Conservation (phyloP, 805 yeast genomes). For the Yamadazyma takamatsuzukensis region DNA sequence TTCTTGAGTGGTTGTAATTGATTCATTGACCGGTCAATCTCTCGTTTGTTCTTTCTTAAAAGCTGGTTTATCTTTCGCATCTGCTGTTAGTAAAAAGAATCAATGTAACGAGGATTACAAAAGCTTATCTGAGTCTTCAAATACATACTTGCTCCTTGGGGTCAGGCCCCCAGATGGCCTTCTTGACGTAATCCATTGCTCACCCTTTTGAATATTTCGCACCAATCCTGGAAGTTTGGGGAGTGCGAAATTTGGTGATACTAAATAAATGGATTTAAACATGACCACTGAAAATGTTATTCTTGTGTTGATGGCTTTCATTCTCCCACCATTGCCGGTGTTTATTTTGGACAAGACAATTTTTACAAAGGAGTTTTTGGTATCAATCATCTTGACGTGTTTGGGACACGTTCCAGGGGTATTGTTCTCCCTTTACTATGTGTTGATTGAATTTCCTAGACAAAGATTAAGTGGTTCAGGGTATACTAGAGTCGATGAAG, state of each 20-base stretch:
- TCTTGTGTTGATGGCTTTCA: slow-evolving; percentile 27
- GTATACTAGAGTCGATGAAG: slow-evolving; percentile 22
- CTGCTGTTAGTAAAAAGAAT: slow-evolving; percentile 38
- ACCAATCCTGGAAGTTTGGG: too few relatives aligned
- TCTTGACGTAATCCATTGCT: slow-evolving; percentile 76
- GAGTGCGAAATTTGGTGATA: too few relatives aligned
- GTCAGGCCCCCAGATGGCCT: slow-evolving; percentile 94
- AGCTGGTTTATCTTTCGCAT: slow-evolving; percentile 74
- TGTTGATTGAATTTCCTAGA: slow-evolving; percentile 18
- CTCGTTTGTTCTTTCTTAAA: slow-evolving; percentile 80
- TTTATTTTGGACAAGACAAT: slow-evolving; percentile 27
- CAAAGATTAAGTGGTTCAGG: not conserved
- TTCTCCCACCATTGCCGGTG: slow-evolving; percentile 39
- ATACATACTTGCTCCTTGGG: slow-evolving; percentile 76
- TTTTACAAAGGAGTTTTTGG: slow-evolving; percentile 31
- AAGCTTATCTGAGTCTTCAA: not conserved
- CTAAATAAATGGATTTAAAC: too few relatives aligned
- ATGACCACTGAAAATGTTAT: slow-evolving; percentile 20
- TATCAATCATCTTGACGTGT: slow-evolving; percentile 27
- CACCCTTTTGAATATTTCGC: too few relatives aligned
- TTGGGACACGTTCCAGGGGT: slow-evolving; percentile 33
- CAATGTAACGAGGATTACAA: too few relatives aligned
- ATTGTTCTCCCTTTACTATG: slow-evolving; percentile 27
- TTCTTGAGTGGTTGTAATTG: slow-evolving; percentile 56
- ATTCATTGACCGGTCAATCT: slow-evolving; percentile 72